These are phyloP conservation scores for Syzygium aromaticum DNA, from an alignment of 345 rosid species.

Conservation along the genomic window DNA sequence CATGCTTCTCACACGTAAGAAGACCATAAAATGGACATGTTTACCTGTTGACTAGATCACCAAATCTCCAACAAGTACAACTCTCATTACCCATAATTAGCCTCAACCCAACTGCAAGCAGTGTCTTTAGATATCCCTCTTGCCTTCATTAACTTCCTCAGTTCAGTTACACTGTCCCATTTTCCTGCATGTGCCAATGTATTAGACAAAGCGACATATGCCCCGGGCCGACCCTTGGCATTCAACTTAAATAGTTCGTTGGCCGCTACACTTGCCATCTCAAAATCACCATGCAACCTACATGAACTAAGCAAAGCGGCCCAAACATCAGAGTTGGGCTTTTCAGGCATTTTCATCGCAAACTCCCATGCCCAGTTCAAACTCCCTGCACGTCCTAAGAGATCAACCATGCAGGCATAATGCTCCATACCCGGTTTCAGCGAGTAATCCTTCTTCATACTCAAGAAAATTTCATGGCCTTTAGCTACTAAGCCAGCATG, in stretches of 20 bases:
- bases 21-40: not conserved
- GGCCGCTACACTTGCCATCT: conserved; percentile 63
- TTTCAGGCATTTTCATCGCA: conserved; percentile 53
- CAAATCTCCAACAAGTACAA: not conserved
- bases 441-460: conserved; percentile 64
- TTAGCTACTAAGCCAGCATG: conserved; percentile 68
- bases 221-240: conserved; percentile 68
- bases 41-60: not conserved
- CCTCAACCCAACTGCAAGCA: conserved; percentile 70
- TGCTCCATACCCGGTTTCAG: conserved; percentile 85
- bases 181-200: conserved; percentile 74
- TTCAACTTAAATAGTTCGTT: conserved; percentile 64
- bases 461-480: conserved; percentile 65
- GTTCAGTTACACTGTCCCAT: conserved; percentile 63
- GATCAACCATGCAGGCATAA: conserved; percentile 89
- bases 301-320: conserved; percentile 82
- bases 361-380: conserved; percentile 54
- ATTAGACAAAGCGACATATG: conserved; percentile 75
- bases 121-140: conserved; percentile 54
- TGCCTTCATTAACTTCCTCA: conserved; percentile 65
- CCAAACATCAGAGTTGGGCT: conserved; percentile 81
- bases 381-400: conserved; percentile 76
- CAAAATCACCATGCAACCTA: conserved; percentile 53
- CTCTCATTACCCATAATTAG: conserved; percentile 8
- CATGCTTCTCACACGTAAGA: not conserved